Base-by-base conservation (phyloP, 179 eudicot species). In the Corrigiola litoralis region DNA sequence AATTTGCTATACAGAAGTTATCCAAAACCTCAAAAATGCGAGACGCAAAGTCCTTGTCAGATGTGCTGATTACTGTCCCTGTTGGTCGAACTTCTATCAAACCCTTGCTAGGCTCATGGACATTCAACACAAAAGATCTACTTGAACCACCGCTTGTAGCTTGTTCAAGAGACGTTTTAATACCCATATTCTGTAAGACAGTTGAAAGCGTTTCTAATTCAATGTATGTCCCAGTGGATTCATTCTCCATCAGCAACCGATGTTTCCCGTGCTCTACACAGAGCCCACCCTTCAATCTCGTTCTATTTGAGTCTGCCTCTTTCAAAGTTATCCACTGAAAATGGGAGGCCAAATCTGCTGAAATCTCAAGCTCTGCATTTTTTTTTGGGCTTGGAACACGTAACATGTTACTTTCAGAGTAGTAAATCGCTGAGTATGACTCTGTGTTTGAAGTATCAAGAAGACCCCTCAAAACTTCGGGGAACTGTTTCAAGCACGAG, bases 251-350 rank as follows among this genome's bases (percentile, higher is more conserved):
- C 20, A 71, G 41, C 66, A 90, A 67, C 44, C 67, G 73, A 32
- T 84, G 72, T 65, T 73, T 88, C 13, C 90, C 86, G 6, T 79
- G 66, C 66, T 84, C 89, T 51, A 84, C 29, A 14, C 69, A 44
- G 34, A 94, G 86, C 58, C 86, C 85, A 17, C 97, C 97, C 73
- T 79, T 82, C 59, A 90, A 67, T 75, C 86, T 88, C 25, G 87
- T 57, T 14, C 83, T 37, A 33, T 58, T 72, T 14, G 77, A 42
- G 28, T 82, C 77, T 24, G 67, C 69, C 28, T 74, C 72, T 58
- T 64, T 70, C 54, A 86, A 33, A 48, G 69, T 79, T 50, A 69
- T 76, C 82, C 81, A 79, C n/a, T 54, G 65, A 64, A 84, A 73
- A 57, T 66, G 75, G 32, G 82, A 69, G 69, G 75, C 88, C 75